Evolutionary conservation across 345 rosid species (phyloP), one percentile per base, ranked within the genome.

Genomic region (Limnanthes douglasii): DNA sequence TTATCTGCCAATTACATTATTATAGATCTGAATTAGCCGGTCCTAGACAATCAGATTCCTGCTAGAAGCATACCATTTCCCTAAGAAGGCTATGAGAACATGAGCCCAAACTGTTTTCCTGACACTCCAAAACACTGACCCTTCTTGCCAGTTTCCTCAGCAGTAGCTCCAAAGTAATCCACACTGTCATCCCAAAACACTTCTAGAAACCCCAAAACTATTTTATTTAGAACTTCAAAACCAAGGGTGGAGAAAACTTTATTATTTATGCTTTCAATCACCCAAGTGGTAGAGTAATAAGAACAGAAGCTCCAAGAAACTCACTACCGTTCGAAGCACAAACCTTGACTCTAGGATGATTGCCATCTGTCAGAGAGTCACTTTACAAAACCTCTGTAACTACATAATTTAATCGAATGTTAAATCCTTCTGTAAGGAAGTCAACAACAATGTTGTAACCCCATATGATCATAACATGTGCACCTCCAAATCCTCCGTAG

Each of bases 161-260:
- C 86, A 69, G 99, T 92, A 10, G 94, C 94, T 33, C 99, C 99
- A 78, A 92, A 92, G 57, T 81, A 92, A 67, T 92, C 99, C 54
- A 92, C 66, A 3, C 83, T 69, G 54, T 85, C 99, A 62, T 92
- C 96, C 99, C 99, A 92, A 68, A 92, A 92, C 18, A 78, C 86
- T 37, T 65, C 71, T 37, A 80, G 64, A 53, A 92, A 92, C 61
- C 85, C 96, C 59, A 92, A 46, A 28, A 73, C 84, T 19, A 92
- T 74, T 73, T 35, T 69, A 72, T 52, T 78, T 75, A 73, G 48
- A 48, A 66, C 60, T 92, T 92, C 94, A 96, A 92, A 20, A 62
- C 68, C 4, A 85, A 71, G 21, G 99, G 69, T 33, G 99, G 99
- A 37, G 68, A 55, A 59, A 92, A 92, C 57, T 64, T 71, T 43